These are phyloP conservation scores for Brassica nigra DNA, from an alignment of 345 rosid genomes.

Conservation along the genomic window DNA sequence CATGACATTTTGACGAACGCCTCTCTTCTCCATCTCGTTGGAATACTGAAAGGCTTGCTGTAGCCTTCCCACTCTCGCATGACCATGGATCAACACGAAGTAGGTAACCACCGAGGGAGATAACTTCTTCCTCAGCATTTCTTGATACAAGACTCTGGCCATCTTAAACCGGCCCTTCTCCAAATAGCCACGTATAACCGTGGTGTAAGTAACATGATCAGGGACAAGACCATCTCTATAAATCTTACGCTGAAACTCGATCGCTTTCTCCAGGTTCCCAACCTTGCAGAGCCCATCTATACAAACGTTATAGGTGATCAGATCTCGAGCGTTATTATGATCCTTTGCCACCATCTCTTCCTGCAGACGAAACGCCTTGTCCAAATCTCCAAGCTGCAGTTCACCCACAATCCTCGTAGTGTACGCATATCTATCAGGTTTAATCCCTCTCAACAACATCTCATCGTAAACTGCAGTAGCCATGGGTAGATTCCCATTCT, in stretches of 20 bases:
- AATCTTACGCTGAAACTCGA: slow-evolving; percentile 52
- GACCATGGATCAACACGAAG: slow-evolving; percentile 71
- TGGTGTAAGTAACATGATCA: slow-evolving; percentile 68
- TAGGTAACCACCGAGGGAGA: slow-evolving; percentile 65
- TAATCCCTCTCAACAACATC: slow-evolving; percentile 57
- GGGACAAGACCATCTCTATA: slow-evolving; percentile 53
- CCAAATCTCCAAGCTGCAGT: slow-evolving; percentile 50
- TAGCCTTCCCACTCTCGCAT: slow-evolving; percentile 57
- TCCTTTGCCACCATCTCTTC: slow-evolving; percentile 64
- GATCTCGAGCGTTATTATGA: slow-evolving; percentile 47
- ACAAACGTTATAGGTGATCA: slow-evolving; percentile 57
- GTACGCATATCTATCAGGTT: slow-evolving; percentile 55
- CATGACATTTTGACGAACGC: slow-evolving; percentile 62
- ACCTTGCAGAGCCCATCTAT: slow-evolving; percentile 54
- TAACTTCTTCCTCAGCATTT: slow-evolving; percentile 55
- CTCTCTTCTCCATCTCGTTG: slow-evolving; percentile 58
- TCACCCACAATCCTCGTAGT: slow-evolving; percentile 58
- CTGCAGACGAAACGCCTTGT: slow-evolving; percentile 51
- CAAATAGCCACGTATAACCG: slow-evolving; percentile 57
- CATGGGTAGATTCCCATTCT: slow-evolving; percentile 50
- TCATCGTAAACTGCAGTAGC: slow-evolving; percentile 55
- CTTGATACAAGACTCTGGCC: slow-evolving; percentile 53
- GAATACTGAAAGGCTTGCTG: slow-evolving; percentile 56
- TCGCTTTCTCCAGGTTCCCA: slow-evolving; percentile 53
- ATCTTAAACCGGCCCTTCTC: slow-evolving; percentile 50